phyloP scores from a whole-genome alignment of 2,329 filamentous ascomycete species.

The Penicillium vulpinum region DNA sequence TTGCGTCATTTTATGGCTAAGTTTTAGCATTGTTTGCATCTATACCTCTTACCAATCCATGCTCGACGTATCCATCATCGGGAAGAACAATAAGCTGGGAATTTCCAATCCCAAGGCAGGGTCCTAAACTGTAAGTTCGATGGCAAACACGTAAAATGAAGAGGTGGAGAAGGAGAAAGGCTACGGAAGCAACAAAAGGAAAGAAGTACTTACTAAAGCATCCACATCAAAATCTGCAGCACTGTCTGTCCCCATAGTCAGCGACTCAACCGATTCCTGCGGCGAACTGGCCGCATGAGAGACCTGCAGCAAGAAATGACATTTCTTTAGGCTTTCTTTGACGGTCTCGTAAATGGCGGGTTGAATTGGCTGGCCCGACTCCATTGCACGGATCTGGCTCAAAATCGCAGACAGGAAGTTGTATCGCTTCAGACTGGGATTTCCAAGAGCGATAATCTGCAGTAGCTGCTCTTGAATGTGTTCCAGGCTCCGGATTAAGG shows the following conservation, averaged over 20 bases:
- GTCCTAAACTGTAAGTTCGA: neutral
- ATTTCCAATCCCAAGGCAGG: slow-evolving; percentile 7
- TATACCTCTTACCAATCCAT: neutral
- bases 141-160: neutral
- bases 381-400: slow-evolving; percentile 18
- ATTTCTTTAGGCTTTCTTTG: neutral
- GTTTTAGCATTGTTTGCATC: neutral
- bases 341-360: slow-evolving; percentile 14
- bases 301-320: neutral
- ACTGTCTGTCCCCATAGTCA: slow-evolving; percentile 1
- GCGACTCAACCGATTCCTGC: neutral
- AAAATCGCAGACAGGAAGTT: slow-evolving; percentile 15
- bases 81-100: slow-evolving; percentile 10
- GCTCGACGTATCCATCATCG: slow-evolving; percentile 7
- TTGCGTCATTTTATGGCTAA: neutral
- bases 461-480: neutral
- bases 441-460: neutral
- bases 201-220: slow-evolving; percentile 6
- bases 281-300: neutral
- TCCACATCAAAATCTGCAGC: slow-evolving; percentile 1
- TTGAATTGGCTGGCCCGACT: slow-evolving; percentile 9
- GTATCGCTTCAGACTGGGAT: slow-evolving; percentile 20
- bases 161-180: neutral
- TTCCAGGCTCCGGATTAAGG: neutral
- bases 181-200: neutral